Conservation (phyloP, 805 yeast species). For the Kregervanrija delftensis region DNA sequence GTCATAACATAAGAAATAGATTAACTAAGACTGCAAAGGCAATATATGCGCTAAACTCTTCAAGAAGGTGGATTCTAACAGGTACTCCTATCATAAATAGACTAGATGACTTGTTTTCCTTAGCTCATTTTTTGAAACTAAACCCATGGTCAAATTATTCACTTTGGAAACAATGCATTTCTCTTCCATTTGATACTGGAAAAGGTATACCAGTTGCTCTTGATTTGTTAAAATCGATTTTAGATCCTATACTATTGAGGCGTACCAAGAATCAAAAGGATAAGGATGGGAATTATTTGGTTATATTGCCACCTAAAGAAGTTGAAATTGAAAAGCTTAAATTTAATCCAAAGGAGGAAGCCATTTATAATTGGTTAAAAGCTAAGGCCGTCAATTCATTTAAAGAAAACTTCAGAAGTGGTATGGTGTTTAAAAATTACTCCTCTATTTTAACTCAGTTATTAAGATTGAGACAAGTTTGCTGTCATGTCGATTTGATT, state of each 20-base stretch:
- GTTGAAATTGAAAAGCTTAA: slow-evolving; percentile 60
- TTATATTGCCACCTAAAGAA: slow-evolving; percentile 69
- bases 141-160: slow-evolving; percentile 87
- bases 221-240: slow-evolving; percentile 74
- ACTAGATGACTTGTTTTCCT: slow-evolving; percentile 77
- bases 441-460: slow-evolving; percentile 79
- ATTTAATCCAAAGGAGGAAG: slow-evolving; percentile 59
- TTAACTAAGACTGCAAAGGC: slow-evolving; percentile 75
- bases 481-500: slow-evolving; percentile 75
- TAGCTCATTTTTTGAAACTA: slow-evolving; percentile 66
- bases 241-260: slow-evolving; percentile 77
- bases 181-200: slow-evolving; percentile 68
- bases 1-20: slow-evolving; percentile 80
- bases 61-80: slow-evolving; percentile 76
- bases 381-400: slow-evolving; percentile 60
- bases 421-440: slow-evolving; percentile 65
- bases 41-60: slow-evolving; percentile 54
- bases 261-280: slow-evolving; percentile 83
- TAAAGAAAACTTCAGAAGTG: slow-evolving; percentile 50
- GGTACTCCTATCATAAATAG: slow-evolving; percentile 92
- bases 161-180: slow-evolving; percentile 82
- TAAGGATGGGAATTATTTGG: slow-evolving; percentile 63
- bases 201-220: slow-evolving; percentile 66
- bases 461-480: slow-evolving; percentile 75
- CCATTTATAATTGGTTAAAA: slow-evolving; percentile 62